Base-by-base conservation (phyloP, 2,329 filamentous ascomycete species). In the Aspergillus pseudoviridinutans region DNA sequence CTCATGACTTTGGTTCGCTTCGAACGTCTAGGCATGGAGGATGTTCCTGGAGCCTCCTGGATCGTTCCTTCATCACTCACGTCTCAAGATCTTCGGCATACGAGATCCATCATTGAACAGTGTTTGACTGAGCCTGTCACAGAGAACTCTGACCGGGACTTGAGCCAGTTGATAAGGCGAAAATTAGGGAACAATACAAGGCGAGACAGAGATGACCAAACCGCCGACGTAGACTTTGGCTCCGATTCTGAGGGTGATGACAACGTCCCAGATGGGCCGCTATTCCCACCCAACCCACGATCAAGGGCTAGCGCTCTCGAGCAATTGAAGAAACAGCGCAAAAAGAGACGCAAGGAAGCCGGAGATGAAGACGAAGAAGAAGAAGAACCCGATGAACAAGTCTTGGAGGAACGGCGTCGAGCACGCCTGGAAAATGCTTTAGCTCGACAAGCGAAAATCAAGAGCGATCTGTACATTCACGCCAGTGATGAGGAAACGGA, bases 401-500 rank as follows among this genome's bases (percentile, higher is more conserved):
- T 79, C 50, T 71, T 80, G 17, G 79, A 83, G 32, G 85, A 84
- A 62, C 83, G 83, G 56, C 85, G 86, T 12, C 80, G 82, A 12
- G 83, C 80, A 55, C 81, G 87, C 41, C 82, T 84, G 54, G 80
- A 87, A 53, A 88, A 84, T 63, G 87, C 96, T 63, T 78, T 84
- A n/a, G 91, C 92, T 67, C 92, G 92, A 74, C 82, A 86, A 51
- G 80, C 80, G 32, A 89, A 88, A 70, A 89, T 94, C 76, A 97
- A 97, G 79, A 95, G 90, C 66, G 87, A 87, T 25, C 76, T 93
- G 42, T 93, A 87, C 66, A 89, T 99, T 52, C 84, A 88, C 57
- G 87, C 88, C 41, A 91, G 89, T 64, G 94, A 97, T 70, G 94
- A 97, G 54, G 92, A 96, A 64, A 87, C 84, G n/a, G 91, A 96